Evolutionary conservation across 345 rosid genomes (phyloP).

Genomic region (sweet orange (Citrus sinensis)): DVS_A1.0 CM039164.1:19891501-19892000

Average conservation of each 20-base stretch:
- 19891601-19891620: slow-evolving; percentile 12
- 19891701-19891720: neutral
- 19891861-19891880: too few relatives aligned
- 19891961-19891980: too few relatives aligned
- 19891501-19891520: too few relatives aligned
- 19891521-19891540: too few relatives aligned
- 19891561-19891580: slow-evolving; percentile 19
- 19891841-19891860: too few relatives aligned
- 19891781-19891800: slow-evolving; percentile 56
- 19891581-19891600: slow-evolving; percentile 7
- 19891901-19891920: slow-evolving; percentile 12
- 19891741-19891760: neutral
- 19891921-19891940: slow-evolving; percentile 94
- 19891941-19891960: slow-evolving; percentile 71
- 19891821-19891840: too few relatives aligned
- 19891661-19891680: too few relatives aligned
- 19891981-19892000: too few relatives aligned
- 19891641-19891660: neutral
- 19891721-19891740: neutral
- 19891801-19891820: slow-evolving; percentile 55
- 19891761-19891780: slow-evolving; percentile 56
- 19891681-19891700: too few relatives aligned
- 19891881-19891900: too few relatives aligned
- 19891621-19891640: neutral
- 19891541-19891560: too few relatives aligned